Base-by-base conservation (phyloP, 1,284 basidiomycete species). In the Peniophora sp. region DNA sequence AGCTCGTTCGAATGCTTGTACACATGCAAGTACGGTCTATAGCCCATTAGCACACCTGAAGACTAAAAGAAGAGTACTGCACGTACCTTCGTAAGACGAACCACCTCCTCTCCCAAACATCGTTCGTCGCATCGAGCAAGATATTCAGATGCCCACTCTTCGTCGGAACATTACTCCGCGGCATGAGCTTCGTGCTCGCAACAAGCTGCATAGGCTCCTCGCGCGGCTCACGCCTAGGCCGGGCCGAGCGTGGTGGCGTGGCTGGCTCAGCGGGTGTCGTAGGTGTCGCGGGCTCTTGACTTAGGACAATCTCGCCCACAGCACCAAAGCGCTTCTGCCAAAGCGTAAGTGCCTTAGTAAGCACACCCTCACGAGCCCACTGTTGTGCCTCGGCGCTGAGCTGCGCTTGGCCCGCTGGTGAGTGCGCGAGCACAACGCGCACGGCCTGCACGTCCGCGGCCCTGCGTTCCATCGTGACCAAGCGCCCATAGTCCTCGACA, bases 381-480 rank as follows among this genome's bases (percentile, higher is more conserved):
- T 80, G 71, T 19, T 72, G 67, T n/a, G 76, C 67, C 53, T 81
- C 85, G 9, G 75, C 63, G 51, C 75, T 72, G 34, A 73, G 62
- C 1, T 75, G 70, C 47, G 73, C 73, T 35, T 48, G 14, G 14
- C 56, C 60, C 34, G 73, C 68, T 5, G 78, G 74, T 2, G 75
- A 74, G 14, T 75, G 70, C 14, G 78, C 70, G 25, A 97, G 69
- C 43, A 97, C 79, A 10, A 87, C 84, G 45, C 89, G 81, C 39
- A 93, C 81, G 1, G 89, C 89, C 63, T 93, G 92, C 0, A 98
- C 93, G 62, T 98, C 92, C 1, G 90, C 91, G 19, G 88, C 79
- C 25, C 81, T 75, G 34, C 76, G 71, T 63, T 93, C 89, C 44
- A 81, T 83, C 43, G 75, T 77, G 19, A 85, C 75, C 17, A 93